Conservation (phyloP, 805 yeast genomes). For the Kuraishia hungarica region DNA sequence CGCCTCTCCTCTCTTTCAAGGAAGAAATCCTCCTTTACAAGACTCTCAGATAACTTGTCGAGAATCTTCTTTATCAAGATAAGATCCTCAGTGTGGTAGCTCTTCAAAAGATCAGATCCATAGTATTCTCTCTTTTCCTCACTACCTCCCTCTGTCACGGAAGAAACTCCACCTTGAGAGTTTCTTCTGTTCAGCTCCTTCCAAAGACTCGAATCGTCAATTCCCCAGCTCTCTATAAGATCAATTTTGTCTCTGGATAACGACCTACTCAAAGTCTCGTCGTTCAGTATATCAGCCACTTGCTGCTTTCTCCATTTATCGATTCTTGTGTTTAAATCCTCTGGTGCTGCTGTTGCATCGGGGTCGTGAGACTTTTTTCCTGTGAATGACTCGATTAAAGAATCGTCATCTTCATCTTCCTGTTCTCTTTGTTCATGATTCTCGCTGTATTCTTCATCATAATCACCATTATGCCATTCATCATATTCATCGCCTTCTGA, state of each 20-base stretch:
- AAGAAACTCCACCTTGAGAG: not conserved
- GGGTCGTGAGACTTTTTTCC: constrained; percentile 4
- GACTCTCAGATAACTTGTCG: constrained; percentile 10
- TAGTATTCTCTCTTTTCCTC: constrained; percentile 6
- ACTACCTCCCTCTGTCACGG: not conserved
- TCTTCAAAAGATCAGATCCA: constrained; percentile 14
- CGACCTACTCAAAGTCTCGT: constrained; percentile 9
- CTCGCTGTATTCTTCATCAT: constrained; percentile 3
- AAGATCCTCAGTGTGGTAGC: constrained; percentile 14
- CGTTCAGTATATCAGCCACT: constrained; percentile 13
- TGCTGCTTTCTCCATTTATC: constrained; percentile 23
- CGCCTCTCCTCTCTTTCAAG: not conserved
- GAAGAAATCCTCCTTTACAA: not conserved
- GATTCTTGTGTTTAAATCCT: constrained; percentile 18
- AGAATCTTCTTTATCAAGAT: constrained; percentile 11
- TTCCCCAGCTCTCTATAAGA: constrained; percentile 22
- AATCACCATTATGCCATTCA: constrained; percentile 6
- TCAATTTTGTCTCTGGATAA: constrained; percentile 14
- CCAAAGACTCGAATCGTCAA: constrained; percentile 12
- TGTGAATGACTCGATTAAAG: constrained; percentile 17
- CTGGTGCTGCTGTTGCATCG: constrained; percentile 9
- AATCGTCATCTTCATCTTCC: constrained; percentile 18
- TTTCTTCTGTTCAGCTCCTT: not conserved
- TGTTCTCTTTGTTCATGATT: constrained; percentile 8
- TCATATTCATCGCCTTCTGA: not conserved